phyloP scores from a whole-genome alignment of 202 grass and related monocot species.

The Setaria viridis region DNA sequence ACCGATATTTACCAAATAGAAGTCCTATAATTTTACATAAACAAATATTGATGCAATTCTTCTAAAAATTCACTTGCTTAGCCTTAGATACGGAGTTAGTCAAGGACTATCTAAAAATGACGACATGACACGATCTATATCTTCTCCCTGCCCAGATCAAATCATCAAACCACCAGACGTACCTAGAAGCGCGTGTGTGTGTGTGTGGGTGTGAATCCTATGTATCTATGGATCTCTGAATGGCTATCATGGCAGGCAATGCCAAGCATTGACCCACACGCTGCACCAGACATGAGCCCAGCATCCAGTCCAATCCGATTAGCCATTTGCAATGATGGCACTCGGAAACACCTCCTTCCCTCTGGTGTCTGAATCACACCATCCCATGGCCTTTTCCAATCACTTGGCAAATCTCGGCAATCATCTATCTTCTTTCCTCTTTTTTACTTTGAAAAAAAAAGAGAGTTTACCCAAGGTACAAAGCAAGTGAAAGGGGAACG shows the following conservation, averaged over 20 bases:
- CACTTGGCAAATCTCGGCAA: conserved; percentile 35
- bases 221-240: neutral
- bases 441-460: neutral
- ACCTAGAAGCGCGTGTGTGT: neutral
- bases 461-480: neutral
- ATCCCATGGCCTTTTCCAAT: conserved; percentile 45
- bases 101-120: neutral
- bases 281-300: conserved; percentile 56
- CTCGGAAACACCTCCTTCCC: conserved; percentile 16
- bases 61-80: neutral
- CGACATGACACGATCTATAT: conserved; percentile 29
- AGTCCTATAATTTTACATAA: neutral
- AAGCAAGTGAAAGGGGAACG: neutral
- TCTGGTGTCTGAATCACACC: conserved; percentile 49
- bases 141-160: neutral
- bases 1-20: neutral
- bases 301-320: conserved; percentile 88
- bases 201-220: conserved; percentile 3
- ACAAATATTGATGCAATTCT: neutral
- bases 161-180: conserved; percentile 29
- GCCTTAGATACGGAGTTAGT: neutral
- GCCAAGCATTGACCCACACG: conserved; percentile 56
- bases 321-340: conserved; percentile 75
- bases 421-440: neutral
- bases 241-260: conserved; percentile 48